A percentile compares a stretch with the other conserved stretches of the same genome.
These are phyloP conservation scores for Flaveria ramosissima DNA, from an alignment of 129 eudicot genomes.

Conservation along the genomic window DNA sequence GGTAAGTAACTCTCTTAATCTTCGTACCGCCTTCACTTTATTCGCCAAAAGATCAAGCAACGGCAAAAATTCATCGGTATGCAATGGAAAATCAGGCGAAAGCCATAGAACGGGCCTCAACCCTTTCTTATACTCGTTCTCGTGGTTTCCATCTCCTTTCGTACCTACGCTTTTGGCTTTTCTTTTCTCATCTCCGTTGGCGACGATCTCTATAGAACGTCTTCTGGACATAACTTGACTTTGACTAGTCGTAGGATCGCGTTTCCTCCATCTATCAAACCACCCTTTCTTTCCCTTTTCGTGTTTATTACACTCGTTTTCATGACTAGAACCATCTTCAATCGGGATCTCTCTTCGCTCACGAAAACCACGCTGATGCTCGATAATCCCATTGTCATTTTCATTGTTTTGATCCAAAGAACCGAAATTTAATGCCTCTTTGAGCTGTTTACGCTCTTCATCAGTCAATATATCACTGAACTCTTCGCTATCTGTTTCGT, in stretches of 20 bases:
- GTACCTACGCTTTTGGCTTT: slow-evolving; percentile 36
- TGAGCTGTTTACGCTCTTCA: slow-evolving; percentile 53
- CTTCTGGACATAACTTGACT: slow-evolving; percentile 36
- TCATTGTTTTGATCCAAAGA: slow-evolving; percentile 34
- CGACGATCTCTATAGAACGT: slow-evolving; percentile 42
- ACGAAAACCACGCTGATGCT: slow-evolving; percentile 34
- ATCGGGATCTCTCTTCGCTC: slow-evolving; percentile 38
- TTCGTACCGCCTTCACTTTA: slow-evolving; percentile 86
- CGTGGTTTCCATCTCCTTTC: slow-evolving; percentile 53
- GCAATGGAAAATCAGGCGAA: slow-evolving; percentile 73
- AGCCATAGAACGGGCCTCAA: slow-evolving; percentile 90
- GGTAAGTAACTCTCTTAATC: slow-evolving; percentile 80
- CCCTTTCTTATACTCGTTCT: slow-evolving; percentile 88
- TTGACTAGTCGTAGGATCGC: slow-evolving; percentile 39
- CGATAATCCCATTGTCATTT: slow-evolving; percentile 26
- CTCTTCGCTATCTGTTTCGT: slow-evolving; percentile 44
- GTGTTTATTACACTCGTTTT: slow-evolving; percentile 23
- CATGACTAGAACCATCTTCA: slow-evolving; percentile 26
- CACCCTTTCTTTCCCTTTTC: slow-evolving; percentile 55
- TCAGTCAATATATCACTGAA: slow-evolving; percentile 45
- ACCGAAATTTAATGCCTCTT: slow-evolving; percentile 41
- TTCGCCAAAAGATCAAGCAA: slow-evolving; percentile 87
- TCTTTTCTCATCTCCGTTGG: slow-evolving; percentile 38
- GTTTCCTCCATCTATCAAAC: slow-evolving; percentile 57
- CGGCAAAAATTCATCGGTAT: slow-evolving; percentile 73